A percentile compares a stretch with the other conserved stretches of the same genome.
Conservation (phyloP, 345 rosid species). For the Moricandia moricandioides region DNA sequence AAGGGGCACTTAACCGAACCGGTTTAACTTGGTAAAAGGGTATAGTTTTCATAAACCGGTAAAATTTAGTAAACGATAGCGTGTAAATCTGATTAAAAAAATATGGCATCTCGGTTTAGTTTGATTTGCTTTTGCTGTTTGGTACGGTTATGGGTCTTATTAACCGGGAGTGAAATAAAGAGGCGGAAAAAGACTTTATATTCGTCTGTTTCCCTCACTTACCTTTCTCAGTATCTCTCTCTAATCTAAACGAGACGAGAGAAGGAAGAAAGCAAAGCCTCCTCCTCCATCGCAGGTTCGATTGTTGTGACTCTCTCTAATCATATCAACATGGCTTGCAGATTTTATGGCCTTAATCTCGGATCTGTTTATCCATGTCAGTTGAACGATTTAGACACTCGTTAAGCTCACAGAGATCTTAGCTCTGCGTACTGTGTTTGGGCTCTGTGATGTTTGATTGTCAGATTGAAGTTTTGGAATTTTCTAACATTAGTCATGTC, state of each 20-base stretch:
- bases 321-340: constrained; percentile 33
- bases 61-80: not conserved
- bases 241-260: no score
- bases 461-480: not conserved
- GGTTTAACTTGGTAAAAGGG: not conserved
- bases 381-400: no score
- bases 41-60: not conserved
- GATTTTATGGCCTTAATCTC: constrained; percentile 40
- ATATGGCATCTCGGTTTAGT: not conserved
- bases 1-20: not conserved
- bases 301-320: constrained; percentile 8
- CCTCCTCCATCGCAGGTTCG: constrained; percentile 31
- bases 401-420: no score
- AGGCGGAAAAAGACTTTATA: constrained; percentile 54
- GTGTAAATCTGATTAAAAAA: not conserved
- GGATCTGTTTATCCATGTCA: constrained; percentile 52
- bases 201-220: constrained; percentile 37
- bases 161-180: constrained; percentile 35
- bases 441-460: not conserved
- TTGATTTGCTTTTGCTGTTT: not conserved
- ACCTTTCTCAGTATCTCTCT: no score
- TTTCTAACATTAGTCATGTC: not conserved
- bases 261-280: constrained; percentile 30
- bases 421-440: no score
- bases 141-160: not conserved